Evolutionary conservation across 2,329 filamentous ascomycete species (phyloP).

Genomic region (Domatiomyces catenatus): DNA sequence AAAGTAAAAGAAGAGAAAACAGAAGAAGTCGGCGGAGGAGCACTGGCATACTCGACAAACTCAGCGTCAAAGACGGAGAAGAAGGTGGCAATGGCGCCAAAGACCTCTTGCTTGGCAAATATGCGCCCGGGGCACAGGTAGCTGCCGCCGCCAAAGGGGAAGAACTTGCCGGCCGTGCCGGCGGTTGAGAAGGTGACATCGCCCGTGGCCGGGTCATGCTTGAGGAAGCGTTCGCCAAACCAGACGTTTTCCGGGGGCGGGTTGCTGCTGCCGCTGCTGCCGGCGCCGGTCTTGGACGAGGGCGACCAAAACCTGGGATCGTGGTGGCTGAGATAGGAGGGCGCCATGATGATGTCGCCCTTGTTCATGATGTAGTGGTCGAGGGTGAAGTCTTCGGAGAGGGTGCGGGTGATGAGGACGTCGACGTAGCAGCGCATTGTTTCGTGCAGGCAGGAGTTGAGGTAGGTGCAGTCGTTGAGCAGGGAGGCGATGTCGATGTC

Average conservation of each 20-base stretch:
- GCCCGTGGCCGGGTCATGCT: slow-evolving; percentile 4
- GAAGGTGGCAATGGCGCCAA: slow-evolving; percentile 20
- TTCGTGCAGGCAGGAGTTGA: slow-evolving; percentile 29
- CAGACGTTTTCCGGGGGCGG: slow-evolving; percentile 8
- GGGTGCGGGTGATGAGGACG: slow-evolving; percentile 13
- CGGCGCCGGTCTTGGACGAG: neutral
- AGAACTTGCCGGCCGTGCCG: slow-evolving; percentile 12
- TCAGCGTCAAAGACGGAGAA: slow-evolving; percentile 7
- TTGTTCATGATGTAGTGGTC: slow-evolving; percentile 7
- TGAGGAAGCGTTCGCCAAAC: slow-evolving; percentile 14
- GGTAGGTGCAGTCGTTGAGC: slow-evolving; percentile 24
- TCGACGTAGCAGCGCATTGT: slow-evolving; percentile 27
- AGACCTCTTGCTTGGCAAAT: slow-evolving; percentile 29
- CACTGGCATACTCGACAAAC: slow-evolving; percentile 8
- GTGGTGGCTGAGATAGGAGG: slow-evolving; percentile 8
- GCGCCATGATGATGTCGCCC: slow-evolving; percentile 9
- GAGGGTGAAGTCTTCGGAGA: slow-evolving; percentile 5
- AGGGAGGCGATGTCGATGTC: slow-evolving; percentile 25
- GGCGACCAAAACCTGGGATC: slow-evolving; percentile 11
- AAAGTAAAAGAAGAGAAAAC: too few relatives aligned
- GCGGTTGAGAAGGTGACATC: slow-evolving; percentile 7
- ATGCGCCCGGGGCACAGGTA: slow-evolving; percentile 26
- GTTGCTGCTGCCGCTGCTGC: neutral
- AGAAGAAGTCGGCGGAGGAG: neutral
- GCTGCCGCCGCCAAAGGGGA: slow-evolving; percentile 23